Evolutionary conservation across 129 eudicot genomes (phyloP).

Genomic region (Solidago caesia): DNA sequence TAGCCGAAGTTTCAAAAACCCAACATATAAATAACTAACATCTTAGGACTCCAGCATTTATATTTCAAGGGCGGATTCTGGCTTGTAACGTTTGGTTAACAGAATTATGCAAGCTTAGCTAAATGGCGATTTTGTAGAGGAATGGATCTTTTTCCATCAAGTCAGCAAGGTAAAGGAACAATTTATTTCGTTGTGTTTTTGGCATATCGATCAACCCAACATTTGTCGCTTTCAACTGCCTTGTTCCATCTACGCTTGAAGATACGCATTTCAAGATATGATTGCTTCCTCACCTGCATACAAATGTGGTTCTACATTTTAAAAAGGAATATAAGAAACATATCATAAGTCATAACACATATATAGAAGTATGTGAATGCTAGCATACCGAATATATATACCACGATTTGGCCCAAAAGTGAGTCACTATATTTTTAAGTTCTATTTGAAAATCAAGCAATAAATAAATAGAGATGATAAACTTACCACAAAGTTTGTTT

Average conservation of each 20-base stretch:
- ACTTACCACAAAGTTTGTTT: too few species aligned
- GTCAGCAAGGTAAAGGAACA: slow-evolving; percentile 1
- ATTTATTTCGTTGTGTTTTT: slow-evolving; percentile 24
- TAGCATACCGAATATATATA: background rate
- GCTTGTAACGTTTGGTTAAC: background rate
- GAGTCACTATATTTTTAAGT: background rate
- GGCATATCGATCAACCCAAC: slow-evolving; percentile 69
- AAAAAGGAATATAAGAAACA: background rate
- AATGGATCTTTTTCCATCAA: background rate
- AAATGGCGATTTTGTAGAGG: background rate
- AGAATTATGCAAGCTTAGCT: slow-evolving; percentile 13
- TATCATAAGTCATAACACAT: background rate
- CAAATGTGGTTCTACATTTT: background rate
- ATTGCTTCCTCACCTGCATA: slow-evolving; percentile 70
- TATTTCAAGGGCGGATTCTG: background rate
- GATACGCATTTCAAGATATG: slow-evolving; percentile 64
- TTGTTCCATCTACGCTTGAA: slow-evolving; percentile 66
- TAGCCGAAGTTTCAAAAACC: slow-evolving; percentile 8
- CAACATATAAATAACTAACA: background rate
- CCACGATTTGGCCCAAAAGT: background rate
- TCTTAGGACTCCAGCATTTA: background rate
- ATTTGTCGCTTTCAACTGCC: slow-evolving; percentile 63
- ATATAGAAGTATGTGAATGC: background rate
- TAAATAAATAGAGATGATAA: too few species aligned
- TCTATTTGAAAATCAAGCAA: background rate